Base-by-base conservation (phyloP, 495 filamentous ascomycete genomes). In the Parmelia sp. region DNA sequence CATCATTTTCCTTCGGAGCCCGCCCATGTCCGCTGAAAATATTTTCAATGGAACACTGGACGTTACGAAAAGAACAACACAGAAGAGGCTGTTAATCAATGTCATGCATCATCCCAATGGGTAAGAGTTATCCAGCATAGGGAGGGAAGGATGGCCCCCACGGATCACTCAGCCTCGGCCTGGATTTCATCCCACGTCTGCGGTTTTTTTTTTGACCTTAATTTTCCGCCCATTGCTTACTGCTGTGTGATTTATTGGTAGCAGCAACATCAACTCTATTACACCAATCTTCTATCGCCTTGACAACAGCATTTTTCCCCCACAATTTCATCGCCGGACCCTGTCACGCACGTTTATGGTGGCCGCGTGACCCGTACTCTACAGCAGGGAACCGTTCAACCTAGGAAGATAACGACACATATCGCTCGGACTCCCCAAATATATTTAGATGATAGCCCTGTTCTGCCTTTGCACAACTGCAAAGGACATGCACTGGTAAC, bases 361-460 rank as follows among this genome's bases (percentile, higher is more conserved):
- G 29, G 27, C 51, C 51, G 51, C 51, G 51, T 55, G 51, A 55
- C 7, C 49, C 49, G 1, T 17, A 0, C 14, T 19, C 15, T 15
- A 4, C 25, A 10, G 4, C 15, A 25, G n/a, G 3, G 12, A 25
- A 29, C 25, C 47, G 1, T 51, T 29, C 47, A 33, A 25, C n/a
- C 15, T 29, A 5, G 21, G 21, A 8, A 21, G 19, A 21, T 33
- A 33, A 5, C 51, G 14, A 10, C 29, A 10, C 29, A 6, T 33
- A 33, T 33, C 51, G 1, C 17, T 33, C 27, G 21, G 29, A 35
- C 19, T 55, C 7, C 27, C 51, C 27, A 55, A 33, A 55, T 7
- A 21, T 21, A 33, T 27, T 39, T 31, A 17, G 69, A 62, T 23
- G 73, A 39, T 61, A 70, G 72, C 67, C 53, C 75, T 15, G 70